Evolutionary conservation across 768 basidiomycete genomes (phyloP).

Genomic region (Hygrophorus pudorinus): DNA sequence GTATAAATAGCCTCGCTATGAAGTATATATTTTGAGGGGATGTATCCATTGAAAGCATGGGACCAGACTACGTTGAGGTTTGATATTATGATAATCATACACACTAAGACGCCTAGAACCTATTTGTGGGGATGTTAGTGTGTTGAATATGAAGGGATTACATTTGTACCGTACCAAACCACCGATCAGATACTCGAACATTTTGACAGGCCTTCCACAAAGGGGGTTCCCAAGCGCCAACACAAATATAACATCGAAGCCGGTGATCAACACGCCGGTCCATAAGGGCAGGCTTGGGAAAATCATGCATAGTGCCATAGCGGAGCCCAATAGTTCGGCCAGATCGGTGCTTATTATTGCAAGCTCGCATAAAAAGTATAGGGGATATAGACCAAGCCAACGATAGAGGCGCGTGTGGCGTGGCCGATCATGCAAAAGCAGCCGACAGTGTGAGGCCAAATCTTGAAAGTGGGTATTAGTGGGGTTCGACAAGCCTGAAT

Average conservation of each 20-base stretch:
- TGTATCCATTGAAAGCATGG: constrained; percentile 61
- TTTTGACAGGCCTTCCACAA: constrained; percentile 50
- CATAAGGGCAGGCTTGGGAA: constrained; percentile 62
- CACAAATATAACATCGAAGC: constrained; percentile 57
- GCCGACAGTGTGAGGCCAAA: constrained; percentile 47
- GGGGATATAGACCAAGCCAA: constrained; percentile 53
- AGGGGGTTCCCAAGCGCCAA: constrained; percentile 66
- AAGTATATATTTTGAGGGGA: constrained; percentile 62
- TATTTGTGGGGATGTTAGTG: constrained; percentile 13
- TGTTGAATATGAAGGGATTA: neutral
- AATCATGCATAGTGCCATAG: constrained; percentile 70
- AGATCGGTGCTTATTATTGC: constrained; percentile 74
- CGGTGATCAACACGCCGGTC: constrained; percentile 62
- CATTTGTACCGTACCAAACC: constrained; percentile 36
- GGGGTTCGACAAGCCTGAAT: neutral
- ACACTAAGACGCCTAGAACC: constrained; percentile 66
- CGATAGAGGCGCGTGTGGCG: constrained; percentile 46
- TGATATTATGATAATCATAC: constrained; percentile 69
- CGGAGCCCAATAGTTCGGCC: constrained; percentile 73
- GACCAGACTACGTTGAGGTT: constrained; percentile 65
- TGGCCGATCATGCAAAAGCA: constrained; percentile 55
- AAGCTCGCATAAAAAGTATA: constrained; percentile 55
- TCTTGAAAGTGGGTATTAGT: constrained; percentile 20
- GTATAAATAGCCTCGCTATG: constrained; percentile 50
- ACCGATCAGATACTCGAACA: constrained; percentile 61